Base-by-base conservation (phyloP, 441 rosid species). In the Macaranga tanarius region DNA sequence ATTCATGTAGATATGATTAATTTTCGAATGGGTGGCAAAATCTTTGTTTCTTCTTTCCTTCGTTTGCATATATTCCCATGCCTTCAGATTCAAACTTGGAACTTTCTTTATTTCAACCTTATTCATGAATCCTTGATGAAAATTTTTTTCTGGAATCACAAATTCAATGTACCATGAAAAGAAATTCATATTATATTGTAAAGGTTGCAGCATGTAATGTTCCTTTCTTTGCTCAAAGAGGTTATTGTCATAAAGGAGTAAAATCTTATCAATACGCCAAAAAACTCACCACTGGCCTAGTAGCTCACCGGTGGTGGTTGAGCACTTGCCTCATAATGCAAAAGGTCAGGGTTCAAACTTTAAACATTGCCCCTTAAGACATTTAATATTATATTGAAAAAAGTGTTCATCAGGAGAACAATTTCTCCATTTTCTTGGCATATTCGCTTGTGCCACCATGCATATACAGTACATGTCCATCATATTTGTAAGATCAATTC, bases 61-160 rank as follows among this genome's bases (percentile, higher is more conserved):
- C 26, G 3, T 59, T 7, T 20, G 59, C 66, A 70, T 48, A 70
- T 59, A 60, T 68, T 68, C 40, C 40, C 26, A 34, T 5, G 13
- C 52, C 40, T 19, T 22, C 26, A 22, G 22, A 11, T 55, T 68
- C 23, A 20, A 68, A 56, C 62, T 4, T 55, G 38, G 22, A 68
- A 8, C 42, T 40, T 68, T 54, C 34, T 38, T 34, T 22, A 28
- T 34, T 5, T 47, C 31, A 50, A 54, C 31, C 44, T 4, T 1
- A 19, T 60, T 60, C 64, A 31, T 60, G 64, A 60, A 60, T 34
- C 22, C 31, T 16, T 17, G 7, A 15, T 31, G 22, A 31, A 60
- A 31, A 31, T 0, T 31, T 31, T 16, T 60, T 60, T 28, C 44
- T 16, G 22, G 64, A 60, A 60, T 31, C 40, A 60, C 34, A 6